A percentile compares a stretch with the other conserved stretches of the same genome.
phyloP scores from a whole-genome alignment of 352 stramenopile species.

The Pythium apleroticum region DNA sequence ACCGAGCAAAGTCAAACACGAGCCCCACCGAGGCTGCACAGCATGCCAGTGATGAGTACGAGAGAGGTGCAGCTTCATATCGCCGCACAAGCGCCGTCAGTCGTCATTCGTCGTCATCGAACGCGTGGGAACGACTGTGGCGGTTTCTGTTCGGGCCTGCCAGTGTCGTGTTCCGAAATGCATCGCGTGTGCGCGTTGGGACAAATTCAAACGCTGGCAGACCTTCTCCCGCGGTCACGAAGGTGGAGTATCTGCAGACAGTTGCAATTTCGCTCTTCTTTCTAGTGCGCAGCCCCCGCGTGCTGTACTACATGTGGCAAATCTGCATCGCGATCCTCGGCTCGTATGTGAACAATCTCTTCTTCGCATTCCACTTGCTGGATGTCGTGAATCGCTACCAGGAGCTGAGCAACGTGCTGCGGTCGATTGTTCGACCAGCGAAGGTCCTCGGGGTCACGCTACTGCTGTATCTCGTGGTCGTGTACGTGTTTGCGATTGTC shows the following conservation, averaged over 20 bases:
- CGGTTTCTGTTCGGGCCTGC: slow-evolving; percentile 7
- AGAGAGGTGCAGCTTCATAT: background rate
- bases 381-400: slow-evolving; percentile 82
- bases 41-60: background rate
- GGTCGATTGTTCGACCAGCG: slow-evolving; percentile 56
- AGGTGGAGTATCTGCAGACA: slow-evolving; percentile 27
- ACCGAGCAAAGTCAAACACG: background rate
- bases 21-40: background rate
- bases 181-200: background rate
- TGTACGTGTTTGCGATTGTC: slow-evolving; percentile 74
- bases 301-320: slow-evolving; percentile 59
- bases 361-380: slow-evolving; percentile 74
- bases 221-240: background rate
- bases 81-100: background rate
- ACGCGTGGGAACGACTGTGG: slow-evolving; percentile 11
- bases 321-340: slow-evolving; percentile 60
- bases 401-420: slow-evolving; percentile 67
- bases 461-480: slow-evolving; percentile 66
- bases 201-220: background rate
- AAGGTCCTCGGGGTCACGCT: slow-evolving; percentile 63
- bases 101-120: background rate
- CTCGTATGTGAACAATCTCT: slow-evolving; percentile 70
- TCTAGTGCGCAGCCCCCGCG: slow-evolving; percentile 47
- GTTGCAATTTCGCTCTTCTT: slow-evolving; percentile 52
- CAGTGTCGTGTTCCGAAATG: slow-evolving; percentile 7